Evolutionary conservation across 2,329 filamentous ascomycete species (phyloP), one percentile per base, ranked within the genome.

Genomic region (Conoideocrella luteorostrata): DNA sequence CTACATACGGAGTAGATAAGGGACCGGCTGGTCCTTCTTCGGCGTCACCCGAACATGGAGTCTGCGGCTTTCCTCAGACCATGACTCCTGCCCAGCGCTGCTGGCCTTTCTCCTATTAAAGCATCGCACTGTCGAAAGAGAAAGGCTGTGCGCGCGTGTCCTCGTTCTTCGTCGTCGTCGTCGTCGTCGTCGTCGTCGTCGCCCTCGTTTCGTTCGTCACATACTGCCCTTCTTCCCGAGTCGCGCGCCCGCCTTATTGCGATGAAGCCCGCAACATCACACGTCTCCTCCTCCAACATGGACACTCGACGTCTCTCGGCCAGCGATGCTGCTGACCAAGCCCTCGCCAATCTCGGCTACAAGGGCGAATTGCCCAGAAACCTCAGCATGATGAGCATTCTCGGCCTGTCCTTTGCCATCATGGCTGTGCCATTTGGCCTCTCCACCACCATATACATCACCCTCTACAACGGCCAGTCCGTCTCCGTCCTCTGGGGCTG

Each of bases 401-500:
- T 72, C 26, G 69, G 69, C 40, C 60, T 73, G n/a, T 70, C 68
- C 3, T 73, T 73, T 47, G 70, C 69, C 56, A 73, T 74, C 56
- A 69, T 73, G 57, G 71, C 72, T 52, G 70, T 69, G 37, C 71
- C 70, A 50, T 74, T 70, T 13, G 72, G 71, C 20, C 62, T 74
- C 36, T 68, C 70, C 22, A 71, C 71, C 13, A 73, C 69, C 9
- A 62, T 75, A 44, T 64, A 63, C 49, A 63, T 73, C 41, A 68
- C 69, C 24, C 68, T 91, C 39, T 81, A 83, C n/a, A 84, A 79
- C 43, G 86, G 86, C 41, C 85, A 86, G 2, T 75, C 82, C 26
- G 80, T 78, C n/a, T 77, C 81, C 47, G 78, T 89, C 30, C 74
- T 90, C 47, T 91, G 84, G 82, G 86, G 86, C 20, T 69, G 83